These are phyloP conservation scores for Mallotus nudiflorus DNA, from an alignment of 345 rosid genomes.

Conservation along the genomic window DNA sequence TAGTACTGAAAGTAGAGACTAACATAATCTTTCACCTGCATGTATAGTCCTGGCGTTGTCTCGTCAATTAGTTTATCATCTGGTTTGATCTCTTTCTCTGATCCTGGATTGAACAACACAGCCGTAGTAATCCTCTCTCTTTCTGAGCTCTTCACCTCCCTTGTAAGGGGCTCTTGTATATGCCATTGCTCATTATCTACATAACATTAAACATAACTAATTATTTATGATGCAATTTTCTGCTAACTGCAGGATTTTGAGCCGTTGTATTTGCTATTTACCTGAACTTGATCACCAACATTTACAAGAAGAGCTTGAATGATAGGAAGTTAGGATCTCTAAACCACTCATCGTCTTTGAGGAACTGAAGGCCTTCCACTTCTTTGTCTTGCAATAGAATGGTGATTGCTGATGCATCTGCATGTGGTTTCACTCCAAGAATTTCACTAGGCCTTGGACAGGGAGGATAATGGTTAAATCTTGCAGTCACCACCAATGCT, in stretches of 20 bases:
- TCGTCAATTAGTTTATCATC: conserved; percentile 26
- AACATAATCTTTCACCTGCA: conserved; percentile 44
- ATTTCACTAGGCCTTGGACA: conserved; percentile 56
- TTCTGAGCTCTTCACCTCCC: conserved; percentile 49
- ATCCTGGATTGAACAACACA: conserved; percentile 42
- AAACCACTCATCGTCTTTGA: conserved; percentile 49
- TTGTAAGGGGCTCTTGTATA: conserved; percentile 52
- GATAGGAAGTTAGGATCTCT: conserved; percentile 49
- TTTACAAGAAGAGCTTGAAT: conserved; percentile 49
- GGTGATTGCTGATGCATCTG: conserved; percentile 62
- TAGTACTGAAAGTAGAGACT: conserved; percentile 40
- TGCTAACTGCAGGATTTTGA: no score
- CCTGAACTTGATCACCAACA: conserved; percentile 48
- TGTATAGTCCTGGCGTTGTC: conserved; percentile 51
- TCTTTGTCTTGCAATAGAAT: conserved; percentile 57
- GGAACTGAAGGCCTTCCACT: conserved; percentile 59
- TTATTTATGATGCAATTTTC: no score
- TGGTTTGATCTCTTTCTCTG: conserved; percentile 27
- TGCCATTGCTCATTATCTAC: conserved; percentile 63
- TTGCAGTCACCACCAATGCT: conserved; percentile 30
- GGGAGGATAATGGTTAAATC: conserved; percentile 62
- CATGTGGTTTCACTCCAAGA: conserved; percentile 55
- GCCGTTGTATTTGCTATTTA: background rate
- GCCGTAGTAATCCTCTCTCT: conserved; percentile 54
- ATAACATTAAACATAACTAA: conserved; percentile 7